phyloP scores from a whole-genome alignment of 2,329 filamentous ascomycete genomes.

The Aspergillus texensis region DNA sequence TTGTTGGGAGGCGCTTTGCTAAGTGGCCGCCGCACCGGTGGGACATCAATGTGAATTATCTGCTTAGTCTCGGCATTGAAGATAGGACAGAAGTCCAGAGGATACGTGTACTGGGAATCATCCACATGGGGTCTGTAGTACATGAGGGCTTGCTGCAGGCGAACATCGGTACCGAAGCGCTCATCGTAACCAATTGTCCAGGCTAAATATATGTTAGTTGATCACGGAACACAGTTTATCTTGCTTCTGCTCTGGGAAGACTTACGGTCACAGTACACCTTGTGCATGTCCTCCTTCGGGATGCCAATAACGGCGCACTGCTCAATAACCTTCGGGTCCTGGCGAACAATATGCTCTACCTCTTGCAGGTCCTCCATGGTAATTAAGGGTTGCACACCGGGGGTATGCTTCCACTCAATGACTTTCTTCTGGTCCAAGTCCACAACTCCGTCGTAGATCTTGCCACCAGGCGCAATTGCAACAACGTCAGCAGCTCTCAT shows the following conservation, averaged over 20 bases:
- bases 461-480: slow-evolving; percentile 75
- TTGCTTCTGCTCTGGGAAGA: slow-evolving; percentile 17
- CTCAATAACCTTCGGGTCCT: slow-evolving; percentile 84
- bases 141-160: slow-evolving; percentile 91
- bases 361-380: slow-evolving; percentile 86
- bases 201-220: slow-evolving; percentile 46
- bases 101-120: slow-evolving; percentile 87
- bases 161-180: slow-evolving; percentile 75
- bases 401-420: slow-evolving; percentile 71
- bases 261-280: slow-evolving; percentile 87
- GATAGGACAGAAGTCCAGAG: slow-evolving; percentile 92
- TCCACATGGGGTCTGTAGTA: slow-evolving; percentile 87
- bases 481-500: slow-evolving; percentile 78
- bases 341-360: slow-evolving; percentile 75
- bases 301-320: slow-evolving; percentile 85
- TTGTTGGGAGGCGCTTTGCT: slow-evolving; percentile 74
- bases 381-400: slow-evolving; percentile 83
- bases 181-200: slow-evolving; percentile 97
- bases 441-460: slow-evolving; percentile 80
- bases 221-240: background rate
- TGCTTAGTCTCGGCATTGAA: slow-evolving; percentile 78
- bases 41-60: slow-evolving; percentile 83
- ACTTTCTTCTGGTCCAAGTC: slow-evolving; percentile 70
- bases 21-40: slow-evolving; percentile 73
- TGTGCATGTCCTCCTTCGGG: slow-evolving; percentile 81